These are phyloP conservation scores for Pseudoscleropodium purum DNA, from an alignment of 225 moss, liverwort and hornwort species.

Conservation along the genomic window DNA sequence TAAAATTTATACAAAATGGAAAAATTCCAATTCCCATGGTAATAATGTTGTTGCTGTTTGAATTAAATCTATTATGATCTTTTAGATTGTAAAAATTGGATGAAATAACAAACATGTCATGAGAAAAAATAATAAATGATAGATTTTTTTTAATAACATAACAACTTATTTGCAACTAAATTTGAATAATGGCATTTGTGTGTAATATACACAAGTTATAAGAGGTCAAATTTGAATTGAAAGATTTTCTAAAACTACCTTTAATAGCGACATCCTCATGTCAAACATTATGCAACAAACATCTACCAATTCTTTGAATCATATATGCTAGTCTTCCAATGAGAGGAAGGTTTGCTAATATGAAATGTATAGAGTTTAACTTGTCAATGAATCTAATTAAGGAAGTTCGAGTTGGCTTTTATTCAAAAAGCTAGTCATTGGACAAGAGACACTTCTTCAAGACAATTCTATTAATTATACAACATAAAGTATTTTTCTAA, in stretches of 20 bases:
- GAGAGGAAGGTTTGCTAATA: background rate
- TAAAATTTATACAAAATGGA: background rate
- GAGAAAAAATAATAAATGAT: background rate
- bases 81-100: background rate
- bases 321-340: rapidly evolving
- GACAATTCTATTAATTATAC: background rate
- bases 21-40: background rate
- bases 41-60: background rate
- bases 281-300: background rate
- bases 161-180: background rate
- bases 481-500: background rate
- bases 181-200: background rate
- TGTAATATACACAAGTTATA: background rate
- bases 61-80: background rate
- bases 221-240: background rate
- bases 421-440: background rate
- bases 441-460: background rate
- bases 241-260: background rate
- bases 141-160: background rate
- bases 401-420: rapidly evolving
- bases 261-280: no score
- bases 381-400: background rate
- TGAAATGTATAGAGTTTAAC: background rate
- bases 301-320: background rate
- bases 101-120: no score